Conservation (phyloP, 176 grass and related monocot species). For the Aechmea fasciata region DNA sequence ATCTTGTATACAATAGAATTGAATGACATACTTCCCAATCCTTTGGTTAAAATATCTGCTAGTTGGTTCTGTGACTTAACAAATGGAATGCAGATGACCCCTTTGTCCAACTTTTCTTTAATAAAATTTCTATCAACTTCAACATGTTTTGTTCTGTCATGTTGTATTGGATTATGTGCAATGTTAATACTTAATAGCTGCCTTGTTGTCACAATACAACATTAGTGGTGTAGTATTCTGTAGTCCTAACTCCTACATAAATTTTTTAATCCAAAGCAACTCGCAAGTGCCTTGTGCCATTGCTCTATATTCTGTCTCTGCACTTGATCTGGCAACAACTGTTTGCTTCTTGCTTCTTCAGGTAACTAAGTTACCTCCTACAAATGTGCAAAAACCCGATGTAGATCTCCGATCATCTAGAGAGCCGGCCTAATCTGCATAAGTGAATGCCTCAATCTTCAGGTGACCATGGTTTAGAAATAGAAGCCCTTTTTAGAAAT, state of each 20-base stretch:
- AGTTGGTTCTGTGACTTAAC: not conserved
- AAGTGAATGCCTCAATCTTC: not conserved
- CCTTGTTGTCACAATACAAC: not conserved
- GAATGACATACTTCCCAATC: not conserved
- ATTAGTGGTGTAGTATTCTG: not conserved
- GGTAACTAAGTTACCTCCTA: not conserved
- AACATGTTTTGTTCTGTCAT: not conserved
- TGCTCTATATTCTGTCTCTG: not conserved
- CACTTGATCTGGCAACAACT: not conserved
- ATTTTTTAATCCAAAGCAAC: not conserved
- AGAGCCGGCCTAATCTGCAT: not conserved
- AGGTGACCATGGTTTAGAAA: not conserved
- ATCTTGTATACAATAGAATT: not conserved
- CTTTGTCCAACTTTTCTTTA: not conserved
- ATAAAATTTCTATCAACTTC: not conserved
- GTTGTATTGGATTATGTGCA: not conserved
- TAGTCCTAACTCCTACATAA: not conserved
- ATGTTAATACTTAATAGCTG: not conserved
- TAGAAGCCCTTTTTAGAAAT: not conserved
- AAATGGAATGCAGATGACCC: not conserved
- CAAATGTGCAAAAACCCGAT: not conserved
- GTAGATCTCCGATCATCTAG: not conserved
- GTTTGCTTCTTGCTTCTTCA: not conserved
- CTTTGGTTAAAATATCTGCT: not conserved
- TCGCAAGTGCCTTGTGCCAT: not conserved